Conservation (phyloP, 257 asterid genomes). For the Petunia secreta region DNA sequence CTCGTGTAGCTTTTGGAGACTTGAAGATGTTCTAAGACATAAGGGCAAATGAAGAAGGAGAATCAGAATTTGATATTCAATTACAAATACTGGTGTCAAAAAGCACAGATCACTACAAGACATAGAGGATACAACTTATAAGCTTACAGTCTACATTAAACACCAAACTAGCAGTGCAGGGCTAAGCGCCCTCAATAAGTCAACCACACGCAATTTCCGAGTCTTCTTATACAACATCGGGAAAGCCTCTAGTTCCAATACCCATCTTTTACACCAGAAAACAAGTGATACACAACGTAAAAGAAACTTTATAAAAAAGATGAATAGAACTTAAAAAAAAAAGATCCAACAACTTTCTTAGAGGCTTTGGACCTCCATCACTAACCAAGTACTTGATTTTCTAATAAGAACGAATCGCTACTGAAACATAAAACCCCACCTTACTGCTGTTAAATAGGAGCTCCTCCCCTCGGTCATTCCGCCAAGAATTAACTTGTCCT, state of each 20-base stretch:
- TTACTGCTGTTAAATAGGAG: conserved; percentile 85
- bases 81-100: not conserved
- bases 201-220: not conserved
- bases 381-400: not conserved
- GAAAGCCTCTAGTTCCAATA: conserved; percentile 5
- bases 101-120: not conserved
- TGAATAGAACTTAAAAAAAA: not conserved
- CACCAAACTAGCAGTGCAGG: not conserved
- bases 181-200: conserved; percentile 3
- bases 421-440: conserved; percentile 51
- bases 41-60: conserved; percentile 1
- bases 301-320: not conserved
- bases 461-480: conserved; percentile 90
- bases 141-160: not conserved
- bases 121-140: not conserved
- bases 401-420: not conserved
- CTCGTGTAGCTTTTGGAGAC: conserved; percentile 87
- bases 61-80: not conserved
- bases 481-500: conserved; percentile 92
- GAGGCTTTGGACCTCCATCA: not conserved
- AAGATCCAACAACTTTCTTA: not conserved
- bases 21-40: conserved; percentile 71
- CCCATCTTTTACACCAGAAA: not conserved
- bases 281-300: not conserved
- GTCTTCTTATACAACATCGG: not conserved